Evolutionary conservation across 306 rosid genomes (phyloP), one percentile per base, ranked within the genome.

Genomic region (Castanea crenata): DNA sequence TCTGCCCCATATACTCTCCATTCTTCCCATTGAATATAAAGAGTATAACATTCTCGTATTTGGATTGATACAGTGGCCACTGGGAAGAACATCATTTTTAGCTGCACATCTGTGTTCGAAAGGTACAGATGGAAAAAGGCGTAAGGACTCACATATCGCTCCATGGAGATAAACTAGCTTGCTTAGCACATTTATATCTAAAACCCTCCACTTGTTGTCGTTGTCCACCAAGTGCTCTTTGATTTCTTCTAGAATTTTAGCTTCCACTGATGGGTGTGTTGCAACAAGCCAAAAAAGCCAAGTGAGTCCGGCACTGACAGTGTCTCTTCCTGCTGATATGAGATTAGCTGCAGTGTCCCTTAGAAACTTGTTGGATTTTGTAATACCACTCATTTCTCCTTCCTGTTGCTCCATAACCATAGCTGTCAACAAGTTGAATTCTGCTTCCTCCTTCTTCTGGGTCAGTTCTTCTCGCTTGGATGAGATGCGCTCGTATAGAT

Each of bases 251-350:
- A 41, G 46, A 41, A 41, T 41, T 41, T 7, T 41, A 41, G 46
- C 46, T 41, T 41, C 46, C 46, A 41, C 46, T 41, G 46, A 41
- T 41, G 46, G 11, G 46, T 75, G 57, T 41, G 46, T 41, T 8
- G 46, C 11, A 41, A 41, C 46, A 8, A 41, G 11, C 46, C 46
- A 41, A 41, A 90, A 86, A 52, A 90, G 79, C 88, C 88, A 86
- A 0, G 86, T 85, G 18, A 90, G 89, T 19, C 80, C 81, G 14
- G 89, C 74, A 71, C 84, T 79, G 21, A 87, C 14, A 1, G 92
- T 82, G 56, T 83, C 91, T 55, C 88, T 81, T 0, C 91, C 89
- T 0, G 94, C 92, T 0, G 74, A 79, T 44, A 85, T 74, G 14
- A 88, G 75, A 64, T 79, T 88, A 1, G 88, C 63, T 1, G 83